Evolutionary conservation across 495 filamentous ascomycete species (phyloP), one percentile per base, ranked within the genome.

Genomic region (Talaromyces ruber): DNA sequence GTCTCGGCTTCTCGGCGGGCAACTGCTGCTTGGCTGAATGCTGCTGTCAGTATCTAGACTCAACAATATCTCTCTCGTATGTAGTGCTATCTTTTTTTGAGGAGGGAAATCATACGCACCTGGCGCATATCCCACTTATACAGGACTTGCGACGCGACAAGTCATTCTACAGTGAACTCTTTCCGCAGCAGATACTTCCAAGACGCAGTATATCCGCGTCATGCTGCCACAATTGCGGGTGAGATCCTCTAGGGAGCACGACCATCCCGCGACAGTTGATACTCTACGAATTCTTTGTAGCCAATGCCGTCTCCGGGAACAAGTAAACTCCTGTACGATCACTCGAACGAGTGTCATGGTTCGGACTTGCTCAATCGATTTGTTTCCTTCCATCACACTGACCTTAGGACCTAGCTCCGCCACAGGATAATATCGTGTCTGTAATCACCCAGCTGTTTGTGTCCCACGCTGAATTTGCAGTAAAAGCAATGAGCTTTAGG

Each of bases 61-160:
- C 43, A 47, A 47, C 14, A 21, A 47, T 47, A 47, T 47, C 6
- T 4, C 18, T 47, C n/a, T 7, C 43, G 18, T 18, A 47, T 47
- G 18, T 47, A 47, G 30, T 32, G 9, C 43, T 47, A 47, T 47
- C 0, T 18, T 21, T 12, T 43, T 18, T 16, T 30, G 26, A 32
- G 25, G 16, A 60, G 26, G 59, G 45, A 30, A 18, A 24, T 16
- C 11, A 60, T 60, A 60, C 59, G 43, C 59, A 60, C 59, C 59
- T 60, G 39, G 59, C 59, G 39, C 43, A 32, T 52, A 16, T 25
- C 16, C 43, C 39, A 26, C 29, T 14, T 57, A 37, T 60, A 32
- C 39, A 29, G 37, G 37, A 47, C 25, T 52, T 51, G 37, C 26
- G 7, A 4, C 12, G 34, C 37, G 8, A 24, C 58, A 60, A 50